Evolutionary conservation across 192 early-diverging fungal genomes (phyloP), one percentile per base, ranked within the genome.

Genomic region (Nowakowskiella sp.): DNA sequence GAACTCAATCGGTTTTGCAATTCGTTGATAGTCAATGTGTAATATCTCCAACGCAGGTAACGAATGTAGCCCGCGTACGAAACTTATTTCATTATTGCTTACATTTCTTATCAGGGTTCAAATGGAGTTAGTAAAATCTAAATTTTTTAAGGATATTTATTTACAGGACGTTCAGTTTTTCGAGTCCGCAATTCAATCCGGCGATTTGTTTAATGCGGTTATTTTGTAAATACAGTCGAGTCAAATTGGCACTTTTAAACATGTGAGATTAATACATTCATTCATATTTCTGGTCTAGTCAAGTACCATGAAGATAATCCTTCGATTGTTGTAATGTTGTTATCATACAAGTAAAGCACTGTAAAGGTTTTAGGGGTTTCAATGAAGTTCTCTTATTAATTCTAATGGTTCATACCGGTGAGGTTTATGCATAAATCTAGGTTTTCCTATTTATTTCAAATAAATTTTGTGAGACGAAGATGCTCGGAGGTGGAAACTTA

Each of bases 301-400:
- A n/a, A n/a, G n/a, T n/a, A n/a, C n/a, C 67, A 73, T 25, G 39
- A 10, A 16, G 53, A 50, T 39, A 79, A 50, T 1, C 71, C 71
- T 16, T 42, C 32, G 44, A 79, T 74, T 13, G 33, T 8, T 16
- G 51, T 59, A 44, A 79, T 72, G 4, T 57, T 54, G 54, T 79
- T 79, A 36, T 79, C 77, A 53, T 76, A 74, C 21, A 79, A 49
- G 49, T 76, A 79, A 30, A 79, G 39, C 8, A 73, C 70, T 65
- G 32, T 1, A 58, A n/a, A n/a, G n/a, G n/a, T n/a, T n/a, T n/a
- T n/a, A n/a, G n/a, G n/a, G n/a, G n/a, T n/a, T n/a, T n/a, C n/a
- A n/a, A n/a, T n/a, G n/a, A n/a, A n/a, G n/a, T n/a, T n/a, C n/a
- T n/a, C n/a, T n/a, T n/a, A n/a, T n/a, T n/a, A n/a, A n/a, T n/a